Percentiles rank a stretch among this genome's conserved stretches.
phyloP scores from a whole-genome alignment of 1,139 yeast genomes.

The Zygosaccharomyces pseudobailii region DNA sequence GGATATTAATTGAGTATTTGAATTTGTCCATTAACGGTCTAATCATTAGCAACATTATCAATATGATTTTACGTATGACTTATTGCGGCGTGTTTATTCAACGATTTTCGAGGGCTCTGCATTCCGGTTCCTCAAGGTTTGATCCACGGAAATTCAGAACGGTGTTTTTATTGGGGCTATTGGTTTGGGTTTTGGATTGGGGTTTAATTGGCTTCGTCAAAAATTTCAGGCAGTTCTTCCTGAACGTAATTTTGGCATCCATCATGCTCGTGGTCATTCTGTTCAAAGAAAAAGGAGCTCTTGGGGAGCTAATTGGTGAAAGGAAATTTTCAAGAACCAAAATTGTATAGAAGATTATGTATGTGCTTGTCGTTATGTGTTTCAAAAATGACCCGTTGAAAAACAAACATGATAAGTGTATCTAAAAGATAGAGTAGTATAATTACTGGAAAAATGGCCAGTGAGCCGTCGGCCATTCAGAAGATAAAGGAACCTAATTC shows the following conservation, averaged over 20 bases:
- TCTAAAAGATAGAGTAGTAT: not conserved
- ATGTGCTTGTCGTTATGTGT: too few species aligned
- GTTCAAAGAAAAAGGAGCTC: constrained; percentile 39
- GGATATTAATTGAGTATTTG: constrained; percentile 41
- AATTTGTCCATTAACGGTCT: constrained; percentile 54
- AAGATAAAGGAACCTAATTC: constrained; percentile 5
- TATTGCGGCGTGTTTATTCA: constrained; percentile 47
- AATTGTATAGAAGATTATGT: constrained; percentile 9
- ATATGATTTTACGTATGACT: constrained; percentile 57
- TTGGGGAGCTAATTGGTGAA: constrained; percentile 20
- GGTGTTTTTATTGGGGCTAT: constrained; percentile 27
- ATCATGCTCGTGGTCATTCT: constrained; percentile 37
- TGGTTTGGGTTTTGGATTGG: constrained; percentile 35
- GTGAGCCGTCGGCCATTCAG: not conserved
- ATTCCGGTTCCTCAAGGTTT: constrained; percentile 23
- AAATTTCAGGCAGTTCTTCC: constrained; percentile 40
- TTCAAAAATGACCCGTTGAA: not conserved
- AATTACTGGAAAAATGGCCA: constrained; percentile 1
- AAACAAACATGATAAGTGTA: not conserved
- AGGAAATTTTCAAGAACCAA: constrained; percentile 16
- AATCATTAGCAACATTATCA: constrained; percentile 54
- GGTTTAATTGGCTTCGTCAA: constrained; percentile 38
- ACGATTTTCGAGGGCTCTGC: constrained; percentile 34
- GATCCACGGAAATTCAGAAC: constrained; percentile 29
- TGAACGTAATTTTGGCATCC: constrained; percentile 41